Conservation (phyloP, 1,284 basidiomycete species). For the Amylostereum chailletii region DNA sequence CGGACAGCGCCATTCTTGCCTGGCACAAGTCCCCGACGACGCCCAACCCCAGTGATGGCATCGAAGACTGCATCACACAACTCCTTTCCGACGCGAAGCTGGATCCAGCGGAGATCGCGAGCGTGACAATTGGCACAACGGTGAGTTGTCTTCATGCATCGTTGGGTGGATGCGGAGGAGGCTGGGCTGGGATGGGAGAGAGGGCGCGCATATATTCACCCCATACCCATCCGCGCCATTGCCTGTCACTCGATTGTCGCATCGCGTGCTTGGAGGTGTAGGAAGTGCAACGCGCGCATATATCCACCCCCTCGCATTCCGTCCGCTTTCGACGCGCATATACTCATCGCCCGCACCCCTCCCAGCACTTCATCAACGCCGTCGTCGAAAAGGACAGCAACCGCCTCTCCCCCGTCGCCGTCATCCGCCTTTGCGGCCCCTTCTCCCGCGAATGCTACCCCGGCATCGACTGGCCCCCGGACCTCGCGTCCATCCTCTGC, state of each 20-base stretch:
- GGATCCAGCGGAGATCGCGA: slow-evolving; percentile 26
- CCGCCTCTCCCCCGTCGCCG: slow-evolving; percentile 41
- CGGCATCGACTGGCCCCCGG: slow-evolving; percentile 38
- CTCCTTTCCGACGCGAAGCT: slow-evolving; percentile 28
- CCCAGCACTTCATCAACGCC: slow-evolving; percentile 37
- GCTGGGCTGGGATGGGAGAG: too few species aligned
- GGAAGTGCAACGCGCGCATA: too few species aligned
- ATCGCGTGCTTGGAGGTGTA: too few species aligned
- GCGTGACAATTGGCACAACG: slow-evolving; percentile 41
- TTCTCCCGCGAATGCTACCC: slow-evolving; percentile 30
- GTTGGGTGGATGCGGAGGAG: too few species aligned
- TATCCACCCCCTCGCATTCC: too few species aligned
- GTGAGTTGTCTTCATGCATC: slow-evolving; percentile 14
- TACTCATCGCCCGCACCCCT: too few species aligned
- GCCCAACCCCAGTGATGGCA: slow-evolving; percentile 41
- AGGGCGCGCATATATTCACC: too few species aligned
- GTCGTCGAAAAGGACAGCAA: slow-evolving; percentile 39
- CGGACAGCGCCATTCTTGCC: slow-evolving; percentile 34
- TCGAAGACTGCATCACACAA: slow-evolving; percentile 33
- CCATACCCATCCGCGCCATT: too few species aligned
- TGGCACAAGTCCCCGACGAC: slow-evolving; percentile 45
- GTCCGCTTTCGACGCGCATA: too few species aligned
- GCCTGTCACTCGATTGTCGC: too few species aligned
- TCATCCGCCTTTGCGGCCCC: slow-evolving; percentile 43
- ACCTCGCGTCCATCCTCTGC: slow-evolving; percentile 30